A percentile compares a stretch with the other conserved stretches of the same genome.
Conservation (phyloP, 2,329 filamentous ascomycete genomes). For the Neurospora sp. region DNA sequence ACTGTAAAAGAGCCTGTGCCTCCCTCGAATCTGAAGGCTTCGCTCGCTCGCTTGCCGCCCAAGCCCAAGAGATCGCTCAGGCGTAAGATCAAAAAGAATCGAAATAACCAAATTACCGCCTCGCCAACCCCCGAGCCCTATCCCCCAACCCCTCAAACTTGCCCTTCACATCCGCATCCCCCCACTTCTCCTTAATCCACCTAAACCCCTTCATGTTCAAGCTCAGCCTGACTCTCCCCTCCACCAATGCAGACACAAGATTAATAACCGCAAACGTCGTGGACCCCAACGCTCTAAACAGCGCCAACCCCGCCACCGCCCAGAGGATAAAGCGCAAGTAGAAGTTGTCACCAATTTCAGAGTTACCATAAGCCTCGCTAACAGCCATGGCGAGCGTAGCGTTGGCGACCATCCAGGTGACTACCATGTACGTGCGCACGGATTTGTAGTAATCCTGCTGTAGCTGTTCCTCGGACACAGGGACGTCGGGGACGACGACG, state of each 20-base stretch:
- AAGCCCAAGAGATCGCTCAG: not conserved
- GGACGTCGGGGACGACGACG: constrained; percentile 61
- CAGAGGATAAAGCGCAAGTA: constrained; percentile 92
- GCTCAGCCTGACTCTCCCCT: constrained; percentile 62
- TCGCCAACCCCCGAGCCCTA: not conserved
- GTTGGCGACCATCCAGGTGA: constrained; percentile 88
- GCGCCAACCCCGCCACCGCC: constrained; percentile 74
- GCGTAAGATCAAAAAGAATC: not conserved
- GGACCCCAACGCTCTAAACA: constrained; percentile 79
- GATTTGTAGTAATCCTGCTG: constrained; percentile 99
- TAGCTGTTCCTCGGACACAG: constrained; percentile 63
- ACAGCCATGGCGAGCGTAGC: constrained; percentile 89
- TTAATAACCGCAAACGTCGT: constrained; percentile 78
- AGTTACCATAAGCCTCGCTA: constrained; percentile 69
- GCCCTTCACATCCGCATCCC: constrained; percentile 30
- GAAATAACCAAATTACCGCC: not conserved
- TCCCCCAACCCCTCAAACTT: constrained; percentile 16
- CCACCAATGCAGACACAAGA: constrained; percentile 71
- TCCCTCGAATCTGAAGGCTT: not conserved
- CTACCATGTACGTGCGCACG: constrained; percentile 96
- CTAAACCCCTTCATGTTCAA: constrained; percentile 44
- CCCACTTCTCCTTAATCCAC: constrained; percentile 29
- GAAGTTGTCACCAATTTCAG: constrained; percentile 67
- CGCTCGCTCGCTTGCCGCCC: not conserved
- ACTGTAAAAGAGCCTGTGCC: too few relatives aligned